Evolutionary conservation across 2,329 filamentous ascomycete genomes (phyloP).

Genomic region (Phialemonium atrogriseum): DNA sequence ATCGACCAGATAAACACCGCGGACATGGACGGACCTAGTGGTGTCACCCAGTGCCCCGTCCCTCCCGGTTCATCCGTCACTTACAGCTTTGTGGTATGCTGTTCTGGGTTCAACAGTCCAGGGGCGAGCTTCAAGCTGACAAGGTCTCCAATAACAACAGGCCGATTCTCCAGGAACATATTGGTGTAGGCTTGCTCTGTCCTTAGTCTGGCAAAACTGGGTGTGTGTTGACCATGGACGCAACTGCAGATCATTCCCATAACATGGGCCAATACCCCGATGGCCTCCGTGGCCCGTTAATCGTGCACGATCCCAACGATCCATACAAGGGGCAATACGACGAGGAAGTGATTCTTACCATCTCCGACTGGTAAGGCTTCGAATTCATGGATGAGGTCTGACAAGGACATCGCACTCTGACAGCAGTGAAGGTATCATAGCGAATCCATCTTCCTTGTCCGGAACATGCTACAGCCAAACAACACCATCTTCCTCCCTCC

Average conservation of each 20-base stretch:
- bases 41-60: conserved; percentile 46
- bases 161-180: conserved; percentile 34
- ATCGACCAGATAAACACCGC: conserved; percentile 43
- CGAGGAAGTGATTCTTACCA: conserved; percentile 48
- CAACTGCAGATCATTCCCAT: conserved; percentile 48
- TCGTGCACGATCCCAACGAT: conserved; percentile 49
- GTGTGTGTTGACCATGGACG: too few relatives aligned
- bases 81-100: conserved; percentile 41
- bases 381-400: neutral
- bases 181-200: conserved; percentile 30
- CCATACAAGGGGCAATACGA: conserved; percentile 46
- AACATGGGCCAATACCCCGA: conserved; percentile 58
- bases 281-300: conserved; percentile 53
- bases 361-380: conserved; percentile 30
- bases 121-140: neutral
- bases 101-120: too few relatives aligned
- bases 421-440: conserved; percentile 39
- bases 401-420: too few relatives aligned
- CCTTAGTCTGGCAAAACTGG: too few relatives aligned
- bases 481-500: conserved; percentile 33
- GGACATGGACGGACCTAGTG: conserved; percentile 50
- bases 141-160: conserved; percentile 15
- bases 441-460: conserved; percentile 26
- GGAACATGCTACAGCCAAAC: conserved; percentile 28
- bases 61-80: conserved; percentile 41